Evolutionary conservation across 2,329 filamentous ascomycete species (phyloP).

Genomic region (Cordyceps fumosorosea): DNA sequence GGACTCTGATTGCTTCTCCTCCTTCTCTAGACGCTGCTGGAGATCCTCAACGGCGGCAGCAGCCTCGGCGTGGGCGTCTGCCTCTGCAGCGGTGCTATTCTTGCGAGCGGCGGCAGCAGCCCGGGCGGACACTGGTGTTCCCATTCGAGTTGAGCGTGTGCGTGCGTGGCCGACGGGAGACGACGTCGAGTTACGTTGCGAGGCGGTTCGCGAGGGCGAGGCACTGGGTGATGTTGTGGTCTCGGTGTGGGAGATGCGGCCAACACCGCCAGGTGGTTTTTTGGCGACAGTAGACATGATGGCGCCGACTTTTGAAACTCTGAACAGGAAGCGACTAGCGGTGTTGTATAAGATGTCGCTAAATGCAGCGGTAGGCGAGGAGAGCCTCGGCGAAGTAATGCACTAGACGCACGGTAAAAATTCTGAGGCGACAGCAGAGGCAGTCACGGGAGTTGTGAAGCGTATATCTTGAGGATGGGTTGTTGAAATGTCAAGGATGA

Average conservation of each 20-base stretch:
- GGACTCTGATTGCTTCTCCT: constrained; percentile 71
- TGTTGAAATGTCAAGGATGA: constrained; percentile 6
- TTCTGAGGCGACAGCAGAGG: constrained; percentile 1
- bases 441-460: neutral
- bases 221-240: constrained; percentile 26
- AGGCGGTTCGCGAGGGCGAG: constrained; percentile 32
- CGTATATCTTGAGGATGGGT: neutral
- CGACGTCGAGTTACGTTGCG: constrained; percentile 42
- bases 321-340: constrained; percentile 6
- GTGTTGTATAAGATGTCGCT: constrained; percentile 5
- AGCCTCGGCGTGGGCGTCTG: constrained; percentile 63
- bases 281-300: constrained; percentile 48
- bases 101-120: constrained; percentile 61
- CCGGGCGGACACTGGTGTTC: constrained; percentile 66
- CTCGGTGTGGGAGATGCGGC: constrained; percentile 38
- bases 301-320: neutral
- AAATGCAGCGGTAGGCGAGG: neutral
- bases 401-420: constrained; percentile 6
- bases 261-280: constrained; percentile 45
- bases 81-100: constrained; percentile 34
- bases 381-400: neutral
- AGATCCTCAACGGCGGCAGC: constrained; percentile 76
- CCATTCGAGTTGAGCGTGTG: constrained; percentile 58
- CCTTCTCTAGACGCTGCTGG: constrained; percentile 72
- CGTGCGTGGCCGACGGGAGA: constrained; percentile 39